A percentile compares a stretch with the other conserved stretches of the same genome.
These are phyloP conservation scores for Boechera retrofracta DNA, from an alignment of 345 rosid species.

Conservation along the genomic window DNA sequence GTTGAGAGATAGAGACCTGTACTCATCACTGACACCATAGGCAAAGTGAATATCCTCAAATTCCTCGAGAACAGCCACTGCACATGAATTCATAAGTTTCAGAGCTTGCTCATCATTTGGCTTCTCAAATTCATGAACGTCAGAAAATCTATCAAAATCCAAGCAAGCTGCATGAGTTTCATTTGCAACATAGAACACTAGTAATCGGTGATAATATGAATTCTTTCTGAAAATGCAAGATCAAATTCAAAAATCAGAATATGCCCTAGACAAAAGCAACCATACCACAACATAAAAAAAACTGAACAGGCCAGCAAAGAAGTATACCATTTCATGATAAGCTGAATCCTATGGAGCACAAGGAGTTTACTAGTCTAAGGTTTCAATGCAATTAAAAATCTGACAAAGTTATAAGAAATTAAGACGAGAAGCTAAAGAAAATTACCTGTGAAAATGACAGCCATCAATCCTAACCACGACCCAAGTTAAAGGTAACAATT, in stretches of 20 bases:
- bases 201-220: neutral
- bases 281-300: neutral
- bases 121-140: constrained; percentile 84
- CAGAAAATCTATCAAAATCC: constrained; percentile 72
- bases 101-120: constrained; percentile 90
- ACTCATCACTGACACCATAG: constrained; percentile 93
- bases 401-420: neutral
- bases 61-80: constrained; percentile 72
- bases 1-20: constrained; percentile 57
- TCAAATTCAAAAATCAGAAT: constrained; percentile 25
- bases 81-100: constrained; percentile 91
- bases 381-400: neutral
- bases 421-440: neutral
- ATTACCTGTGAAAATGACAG: constrained; percentile 93
- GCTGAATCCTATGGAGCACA: constrained; percentile 10
- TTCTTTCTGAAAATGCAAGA: neutral
- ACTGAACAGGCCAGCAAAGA: constrained; percentile 14
- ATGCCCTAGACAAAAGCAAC: constrained; percentile 1
- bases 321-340: constrained; percentile 6
- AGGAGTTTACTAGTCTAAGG: constrained; percentile 13
- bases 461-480: constrained; percentile 90
- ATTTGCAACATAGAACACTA: constrained; percentile 26
- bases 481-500: constrained; percentile 82
- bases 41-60: constrained; percentile 71
- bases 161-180: constrained; percentile 42